Evolutionary conservation across 306 rosid species (phyloP), one percentile per base, ranked within the genome.

Genomic region (Adenanthera pavonina): DNA sequence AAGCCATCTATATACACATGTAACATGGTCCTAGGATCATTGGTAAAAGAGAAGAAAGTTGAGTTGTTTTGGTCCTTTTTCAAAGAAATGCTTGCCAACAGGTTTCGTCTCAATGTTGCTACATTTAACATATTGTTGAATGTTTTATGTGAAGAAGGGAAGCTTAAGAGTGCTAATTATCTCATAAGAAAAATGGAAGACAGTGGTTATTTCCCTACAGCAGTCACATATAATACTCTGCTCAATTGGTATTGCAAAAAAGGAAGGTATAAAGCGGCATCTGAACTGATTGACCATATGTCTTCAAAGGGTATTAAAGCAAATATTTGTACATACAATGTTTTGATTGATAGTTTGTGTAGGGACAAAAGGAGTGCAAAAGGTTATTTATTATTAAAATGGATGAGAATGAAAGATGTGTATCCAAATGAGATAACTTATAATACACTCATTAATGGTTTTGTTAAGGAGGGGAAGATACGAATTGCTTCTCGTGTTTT

Each of bases 211-310:
- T 75, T 68, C 81, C 97, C 95, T 1, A 88, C 87, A 12, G 69
- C 81, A 4, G 89, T 91, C 57, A 89, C 91, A 49, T 91, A 91
- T 73, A 92, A 92, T 86, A 88, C 94, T 41, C 75, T 92, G 89
- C 92, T 92, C 78, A 87, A 84, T 84, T 89, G 97, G 94, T 91
- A 89, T 79, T 92, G 92, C 87, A 92, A 89, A 83, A 85, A 85
- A 77, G 91, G 91, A 56, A 88, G 88, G 86, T 87, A 85, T 75
- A 89, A 88, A 80, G 77, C 72, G 47, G 94, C 95, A 3, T 84
- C 79, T 43, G 87, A 89, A 75, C 80, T 91, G 81, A 92, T 92
- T 77, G 89, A 91, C 66, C 76, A 38, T n/a, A 92, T 92, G 97
- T 81, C 86, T 17, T 82, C 90, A 68, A 92, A 84, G 92, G 97